phyloP scores from a whole-genome alignment of 106 monocot genomes.

The Acorus gramineus region DNA sequence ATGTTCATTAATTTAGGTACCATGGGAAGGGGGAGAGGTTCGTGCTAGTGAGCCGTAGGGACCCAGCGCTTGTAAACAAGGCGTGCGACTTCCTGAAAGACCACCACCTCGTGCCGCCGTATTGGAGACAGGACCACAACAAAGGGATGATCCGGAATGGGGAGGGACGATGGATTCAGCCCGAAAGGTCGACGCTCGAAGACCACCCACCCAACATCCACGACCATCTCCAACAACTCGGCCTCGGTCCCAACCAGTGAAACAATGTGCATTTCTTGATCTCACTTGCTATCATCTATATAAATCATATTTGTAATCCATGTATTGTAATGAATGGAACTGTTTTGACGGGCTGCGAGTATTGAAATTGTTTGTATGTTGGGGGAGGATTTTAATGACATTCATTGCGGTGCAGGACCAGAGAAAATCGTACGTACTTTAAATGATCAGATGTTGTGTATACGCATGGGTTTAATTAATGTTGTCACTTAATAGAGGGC shows the following conservation, averaged over 20 bases:
- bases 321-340: too few species aligned
- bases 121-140: constrained; percentile 81
- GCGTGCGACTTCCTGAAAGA: constrained; percentile 58
- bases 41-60: constrained; percentile 43
- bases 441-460: too few species aligned
- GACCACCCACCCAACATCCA: constrained; percentile 41
- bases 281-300: too few species aligned
- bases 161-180: constrained; percentile 59
- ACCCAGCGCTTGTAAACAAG: constrained; percentile 86
- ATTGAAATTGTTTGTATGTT: too few species aligned
- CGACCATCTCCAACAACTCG: constrained; percentile 39
- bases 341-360: too few species aligned
- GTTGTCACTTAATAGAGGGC: too few species aligned
- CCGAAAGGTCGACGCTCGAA: constrained; percentile 41
- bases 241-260: constrained; percentile 5
- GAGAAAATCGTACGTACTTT: too few species aligned
- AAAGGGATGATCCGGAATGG: constrained; percentile 50
- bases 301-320: too few species aligned
- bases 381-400: too few species aligned
- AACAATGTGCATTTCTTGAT: too few species aligned
- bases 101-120: constrained; percentile 64
- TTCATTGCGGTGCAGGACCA: too few species aligned
- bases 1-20: constrained; percentile 20
- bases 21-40: constrained; percentile 50
- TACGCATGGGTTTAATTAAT: too few species aligned